Conservation (phyloP, 371 early-diverging fungal genomes). For the Sporodiniella umbellata region DNA sequence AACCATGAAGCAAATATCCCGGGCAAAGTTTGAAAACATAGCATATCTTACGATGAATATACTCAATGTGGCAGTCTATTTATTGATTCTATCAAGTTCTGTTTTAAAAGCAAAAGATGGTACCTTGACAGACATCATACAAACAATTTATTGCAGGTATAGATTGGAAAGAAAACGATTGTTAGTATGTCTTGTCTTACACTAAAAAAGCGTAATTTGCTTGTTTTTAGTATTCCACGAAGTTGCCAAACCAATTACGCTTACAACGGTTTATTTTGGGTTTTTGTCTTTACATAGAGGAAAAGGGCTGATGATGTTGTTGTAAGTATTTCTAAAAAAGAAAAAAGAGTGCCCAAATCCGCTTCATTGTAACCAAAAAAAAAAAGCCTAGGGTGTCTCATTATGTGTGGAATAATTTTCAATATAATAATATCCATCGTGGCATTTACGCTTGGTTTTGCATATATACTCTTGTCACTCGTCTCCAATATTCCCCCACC, state of each 20-base stretch:
- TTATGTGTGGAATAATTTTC: slow-evolving; percentile 29
- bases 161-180: too few relatives aligned
- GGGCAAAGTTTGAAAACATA: slow-evolving; percentile 34
- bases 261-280: slow-evolving; percentile 30
- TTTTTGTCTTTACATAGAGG: slow-evolving; percentile 35
- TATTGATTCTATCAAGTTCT: slow-evolving; percentile 30
- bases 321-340: slow-evolving; percentile 24
- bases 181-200: background rate
- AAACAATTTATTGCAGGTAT: slow-evolving; percentile 40
- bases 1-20: slow-evolving; percentile 22
- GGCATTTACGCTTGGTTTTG: slow-evolving; percentile 30
- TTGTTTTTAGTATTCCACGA: slow-evolving; percentile 29
- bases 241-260: slow-evolving; percentile 15
- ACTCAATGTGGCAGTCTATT: slow-evolving; percentile 23
- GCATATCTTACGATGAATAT: slow-evolving; percentile 25
- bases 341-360: too few relatives aligned
- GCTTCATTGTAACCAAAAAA: too few relatives aligned
- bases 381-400: slow-evolving; percentile 36
- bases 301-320: slow-evolving; percentile 30
- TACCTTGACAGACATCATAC: slow-evolving; percentile 32
- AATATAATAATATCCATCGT: slow-evolving; percentile 39
- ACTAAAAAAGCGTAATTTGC: slow-evolving; percentile 15
- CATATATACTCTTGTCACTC: slow-evolving; percentile 32
- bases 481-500: slow-evolving; percentile 27
- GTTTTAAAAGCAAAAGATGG: slow-evolving; percentile 33